phyloP scores from a whole-genome alignment of 2,329 filamentous ascomycete species.

The Macrophomina tecta region DNA sequence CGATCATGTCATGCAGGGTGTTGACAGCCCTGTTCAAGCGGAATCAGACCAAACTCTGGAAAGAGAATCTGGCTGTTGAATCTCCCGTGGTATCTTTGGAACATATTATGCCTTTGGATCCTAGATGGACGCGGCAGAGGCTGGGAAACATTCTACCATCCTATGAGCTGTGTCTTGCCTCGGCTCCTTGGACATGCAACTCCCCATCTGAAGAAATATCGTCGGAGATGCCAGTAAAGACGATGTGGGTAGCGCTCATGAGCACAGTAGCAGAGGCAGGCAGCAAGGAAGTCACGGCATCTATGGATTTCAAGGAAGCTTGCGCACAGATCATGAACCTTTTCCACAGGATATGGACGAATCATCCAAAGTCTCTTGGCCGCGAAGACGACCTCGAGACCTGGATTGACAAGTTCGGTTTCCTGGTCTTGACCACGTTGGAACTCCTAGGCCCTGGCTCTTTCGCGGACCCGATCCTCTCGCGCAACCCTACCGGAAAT shows the following conservation, averaged over 20 bases:
- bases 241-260: slow-evolving; percentile 68
- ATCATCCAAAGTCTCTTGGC: slow-evolving; percentile 50
- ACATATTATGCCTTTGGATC: slow-evolving; percentile 84
- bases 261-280: slow-evolving; percentile 70
- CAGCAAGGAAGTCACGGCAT: slow-evolving; percentile 87
- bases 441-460: slow-evolving; percentile 56
- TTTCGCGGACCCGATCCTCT: slow-evolving; percentile 58
- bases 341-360: slow-evolving; percentile 72
- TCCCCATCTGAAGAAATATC: neutral
- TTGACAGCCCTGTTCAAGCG: slow-evolving; percentile 73
- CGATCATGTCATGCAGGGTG: slow-evolving; percentile 61
- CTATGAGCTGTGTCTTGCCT: slow-evolving; percentile 60
- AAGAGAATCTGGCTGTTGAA: slow-evolving; percentile 68
- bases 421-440: slow-evolving; percentile 59
- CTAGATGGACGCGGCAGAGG: slow-evolving; percentile 84
- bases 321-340: slow-evolving; percentile 74
- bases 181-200: slow-evolving; percentile 52
- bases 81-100: slow-evolving; percentile 60
- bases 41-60: slow-evolving; percentile 69
- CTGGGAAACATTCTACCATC: slow-evolving; percentile 68
- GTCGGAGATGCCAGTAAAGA: slow-evolving; percentile 35
- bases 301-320: slow-evolving; percentile 80
- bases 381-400: slow-evolving; percentile 42
- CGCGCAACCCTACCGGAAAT: slow-evolving; percentile 61
- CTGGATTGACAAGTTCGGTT: slow-evolving; percentile 58